Base-by-base conservation (phyloP, 139 green algal genomes). In the Tetradesmus lagerheimii region DNA sequence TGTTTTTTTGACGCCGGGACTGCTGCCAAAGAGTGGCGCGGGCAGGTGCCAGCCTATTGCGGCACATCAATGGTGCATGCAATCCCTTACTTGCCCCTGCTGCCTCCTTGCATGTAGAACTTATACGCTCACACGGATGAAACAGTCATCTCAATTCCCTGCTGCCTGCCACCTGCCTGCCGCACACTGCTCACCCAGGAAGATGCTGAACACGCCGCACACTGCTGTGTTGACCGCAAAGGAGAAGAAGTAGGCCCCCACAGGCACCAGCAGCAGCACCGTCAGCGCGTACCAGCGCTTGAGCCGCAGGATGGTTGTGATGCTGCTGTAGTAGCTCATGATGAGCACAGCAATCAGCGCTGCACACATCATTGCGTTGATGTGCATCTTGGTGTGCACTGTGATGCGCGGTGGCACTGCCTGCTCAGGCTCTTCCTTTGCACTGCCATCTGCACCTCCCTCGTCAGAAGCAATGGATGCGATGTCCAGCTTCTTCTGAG, bases 201-300 rank as follows among this genome's bases (percentile, higher is more conserved):
- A 34, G 78, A 84, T 18, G 41, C 78, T 84, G 78, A 89, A 80
- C 6, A 89, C 15, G 35, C 83, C 83, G 6, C 39, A 74, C 23
- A 89, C 35, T 2, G 34, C 83, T 14, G 38, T 80, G 35, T 45
- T 37, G 83, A 62, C 71, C 16, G 83, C 83, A 62, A 89, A 89
- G n/a, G 83, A 89, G 83, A 89, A 89, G 62, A 89, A 89, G 34
- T 74, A 31, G n/a, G 45, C 71, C 2, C 83, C 57, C 35, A 89
- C 37, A 25, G 83, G 83, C 34, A 89, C 71, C 35, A 89, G 27
- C 11, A 57, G 2, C 8, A 66, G 66, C 37, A 89, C 66, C 15
- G 38, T 11, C 43, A 62, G 4, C 4, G 83, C 83, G n/a, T 89
- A 89, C 35, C 45, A 89, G 8, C 27, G 23, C 62, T 89, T 80